Conservation (phyloP, 345 rosid genomes). For the Cardiospermum halicacabum region DNA sequence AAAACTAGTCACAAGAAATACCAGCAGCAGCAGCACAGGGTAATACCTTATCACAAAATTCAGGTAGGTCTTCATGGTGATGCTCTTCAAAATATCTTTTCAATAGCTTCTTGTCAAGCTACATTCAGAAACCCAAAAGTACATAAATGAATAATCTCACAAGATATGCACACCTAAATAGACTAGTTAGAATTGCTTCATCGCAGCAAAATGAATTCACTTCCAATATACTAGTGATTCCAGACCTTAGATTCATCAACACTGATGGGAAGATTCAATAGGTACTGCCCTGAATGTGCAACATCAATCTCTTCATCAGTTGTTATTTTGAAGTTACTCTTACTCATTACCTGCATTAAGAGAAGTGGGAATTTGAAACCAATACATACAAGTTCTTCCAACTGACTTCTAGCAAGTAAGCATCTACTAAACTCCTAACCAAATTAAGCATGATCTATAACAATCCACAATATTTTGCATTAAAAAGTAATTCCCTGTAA, state of each 20-base stretch:
- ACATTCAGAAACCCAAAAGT: conserved; percentile 28
- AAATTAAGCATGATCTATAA: background rate
- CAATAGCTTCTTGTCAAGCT: conserved; percentile 85
- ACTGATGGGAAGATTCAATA: conserved; percentile 78
- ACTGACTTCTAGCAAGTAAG: background rate
- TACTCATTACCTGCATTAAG: conserved; percentile 67
- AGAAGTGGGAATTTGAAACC: background rate
- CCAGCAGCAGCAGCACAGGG: background rate
- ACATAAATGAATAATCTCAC: background rate
- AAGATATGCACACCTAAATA: background rate
- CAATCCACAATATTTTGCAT: background rate
- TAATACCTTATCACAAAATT: conserved; percentile 77
- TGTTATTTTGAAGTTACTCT: conserved; percentile 86
- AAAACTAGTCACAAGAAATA: conserved; percentile 2
- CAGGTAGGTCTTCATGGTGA: conserved; percentile 66
- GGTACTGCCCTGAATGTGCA: conserved; percentile 89
- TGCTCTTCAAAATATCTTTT: conserved; percentile 67
- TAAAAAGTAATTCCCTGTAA: background rate
- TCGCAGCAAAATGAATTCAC: conserved; percentile 4
- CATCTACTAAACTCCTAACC: no score
- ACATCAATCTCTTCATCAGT: conserved; percentile 81
- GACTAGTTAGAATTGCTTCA: background rate
- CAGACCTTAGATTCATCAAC: conserved; percentile 91
- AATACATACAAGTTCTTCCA: background rate
- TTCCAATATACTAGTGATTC: background rate